These are phyloP conservation scores for Globisporangium paroecandrum DNA, from an alignment of 352 stramenopile genomes.

Conservation along the genomic window DNA sequence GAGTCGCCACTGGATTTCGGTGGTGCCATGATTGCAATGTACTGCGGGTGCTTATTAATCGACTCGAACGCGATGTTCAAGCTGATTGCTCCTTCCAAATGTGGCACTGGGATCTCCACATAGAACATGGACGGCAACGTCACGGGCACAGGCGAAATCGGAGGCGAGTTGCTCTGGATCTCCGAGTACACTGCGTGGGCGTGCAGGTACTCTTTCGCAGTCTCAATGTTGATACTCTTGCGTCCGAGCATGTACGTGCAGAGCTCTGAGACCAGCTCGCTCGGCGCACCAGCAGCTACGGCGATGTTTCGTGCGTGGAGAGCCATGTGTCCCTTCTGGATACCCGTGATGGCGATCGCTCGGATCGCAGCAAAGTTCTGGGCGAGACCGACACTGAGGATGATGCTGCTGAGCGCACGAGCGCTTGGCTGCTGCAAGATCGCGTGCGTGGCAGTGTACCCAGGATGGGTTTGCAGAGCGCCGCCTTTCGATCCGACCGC, in stretches of 20 bases:
- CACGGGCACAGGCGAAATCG: slow-evolving; percentile 22
- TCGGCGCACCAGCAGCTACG: slow-evolving; percentile 70
- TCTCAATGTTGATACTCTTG: slow-evolving; percentile 80
- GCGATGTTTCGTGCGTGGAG: slow-evolving; percentile 85
- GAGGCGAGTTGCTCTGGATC: slow-evolving; percentile 52
- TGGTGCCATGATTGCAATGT: slow-evolving; percentile 69
- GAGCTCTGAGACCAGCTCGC: slow-evolving; percentile 77
- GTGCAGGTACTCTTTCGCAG: slow-evolving; percentile 79
- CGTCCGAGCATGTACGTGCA: slow-evolving; percentile 85
- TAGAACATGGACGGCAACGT: slow-evolving; percentile 82
- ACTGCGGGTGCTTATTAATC: slow-evolving; percentile 73
- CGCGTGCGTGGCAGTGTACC: slow-evolving; percentile 69
- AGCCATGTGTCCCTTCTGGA: slow-evolving; percentile 87
- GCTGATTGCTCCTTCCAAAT: slow-evolving; percentile 65
- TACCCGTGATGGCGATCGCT: slow-evolving; percentile 82
- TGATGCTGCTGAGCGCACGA: slow-evolving; percentile 57
- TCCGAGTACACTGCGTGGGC: slow-evolving; percentile 76
- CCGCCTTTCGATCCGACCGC: slow-evolving; percentile 81
- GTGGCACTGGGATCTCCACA: slow-evolving; percentile 73
- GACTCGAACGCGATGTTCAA: slow-evolving; percentile 84
- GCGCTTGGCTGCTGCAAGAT: slow-evolving; percentile 75
- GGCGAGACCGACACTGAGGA: slow-evolving; percentile 77
- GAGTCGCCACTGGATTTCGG: slow-evolving; percentile 20
- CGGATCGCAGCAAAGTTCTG: slow-evolving; percentile 87
- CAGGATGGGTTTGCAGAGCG: slow-evolving; percentile 77